phyloP scores from a whole-genome alignment of 2,329 filamentous ascomycete species.

The Exophiala lecanii-corni region DNA sequence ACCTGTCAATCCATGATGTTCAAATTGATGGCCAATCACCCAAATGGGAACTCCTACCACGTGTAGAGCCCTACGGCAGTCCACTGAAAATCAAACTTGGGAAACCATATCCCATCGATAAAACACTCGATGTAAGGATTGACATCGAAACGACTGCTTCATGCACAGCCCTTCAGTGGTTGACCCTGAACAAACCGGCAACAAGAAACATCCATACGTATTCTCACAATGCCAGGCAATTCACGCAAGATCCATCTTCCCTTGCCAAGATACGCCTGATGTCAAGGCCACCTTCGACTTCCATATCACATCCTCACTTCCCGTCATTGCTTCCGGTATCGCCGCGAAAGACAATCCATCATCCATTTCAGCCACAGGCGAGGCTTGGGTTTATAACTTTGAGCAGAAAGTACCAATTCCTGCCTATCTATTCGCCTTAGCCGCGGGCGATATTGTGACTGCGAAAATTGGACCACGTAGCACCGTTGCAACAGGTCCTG shows the following conservation, averaged over 20 bases:
- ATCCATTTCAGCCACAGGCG: slow-evolving; percentile 46
- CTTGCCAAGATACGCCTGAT: slow-evolving; percentile 95
- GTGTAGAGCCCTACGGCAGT: slow-evolving; percentile 63
- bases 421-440: slow-evolving; percentile 89
- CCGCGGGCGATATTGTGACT: slow-evolving; percentile 71
- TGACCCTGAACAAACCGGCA: slow-evolving; percentile 91
- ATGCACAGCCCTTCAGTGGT: slow-evolving; percentile 92
- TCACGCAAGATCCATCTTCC: slow-evolving; percentile 87
- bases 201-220: slow-evolving; percentile 95
- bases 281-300: slow-evolving; percentile 95
- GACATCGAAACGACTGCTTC: slow-evolving; percentile 74
- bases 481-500: slow-evolving; percentile 79
- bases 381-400: slow-evolving; percentile 69
- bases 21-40: slow-evolving; percentile 61
- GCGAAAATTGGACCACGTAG: slow-evolving; percentile 85
- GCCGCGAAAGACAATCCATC: slow-evolving; percentile 47
- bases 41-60: slow-evolving; percentile 66
- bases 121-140: slow-evolving; percentile 52
- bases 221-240: slow-evolving; percentile 98
- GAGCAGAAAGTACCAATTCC: slow-evolving; percentile 90
- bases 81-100: slow-evolving; percentile 46
- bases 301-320: slow-evolving; percentile 77
- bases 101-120: slow-evolving; percentile 6
- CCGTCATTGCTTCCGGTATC: slow-evolving; percentile 88
- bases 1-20: slow-evolving; percentile 68